Percentiles rank a stretch among this genome's conserved stretches.
These are phyloP conservation scores for Prunus dulcis DNA, from an alignment of 306 rosid species.

Conservation along the genomic window DNA sequence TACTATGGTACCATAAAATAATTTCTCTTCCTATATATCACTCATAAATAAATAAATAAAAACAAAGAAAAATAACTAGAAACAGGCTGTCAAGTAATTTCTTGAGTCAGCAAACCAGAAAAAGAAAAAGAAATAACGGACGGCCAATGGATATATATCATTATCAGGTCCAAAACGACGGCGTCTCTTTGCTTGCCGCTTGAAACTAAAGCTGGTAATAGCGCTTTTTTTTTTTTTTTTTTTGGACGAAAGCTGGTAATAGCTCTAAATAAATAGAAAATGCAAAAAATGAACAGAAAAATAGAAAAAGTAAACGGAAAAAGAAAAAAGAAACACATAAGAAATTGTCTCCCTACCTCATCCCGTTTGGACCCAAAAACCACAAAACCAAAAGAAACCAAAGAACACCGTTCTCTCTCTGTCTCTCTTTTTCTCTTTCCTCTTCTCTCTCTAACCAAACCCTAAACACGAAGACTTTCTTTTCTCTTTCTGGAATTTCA, in stretches of 20 bases:
- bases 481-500: conserved; percentile 12
- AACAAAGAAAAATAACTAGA: too few relatives aligned
- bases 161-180: neutral
- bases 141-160: neutral
- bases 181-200: neutral
- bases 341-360: conserved; percentile 2
- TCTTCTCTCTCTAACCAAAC: conserved; percentile 28
- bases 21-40: too few relatives aligned
- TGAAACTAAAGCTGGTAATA: neutral
- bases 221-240: too few relatives aligned
- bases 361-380: conserved; percentile 8
- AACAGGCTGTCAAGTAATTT: too few relatives aligned
- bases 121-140: neutral
- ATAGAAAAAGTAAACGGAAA: neutral
- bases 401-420: conserved; percentile 13
- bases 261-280: neutral
- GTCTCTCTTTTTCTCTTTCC: neutral
- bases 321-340: neutral
- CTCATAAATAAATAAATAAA: too few relatives aligned
- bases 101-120: neutral
- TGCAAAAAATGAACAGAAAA: neutral
- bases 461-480: conserved; percentile 37
- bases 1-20: too few relatives aligned
- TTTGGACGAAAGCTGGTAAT: neutral
- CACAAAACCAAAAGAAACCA: conserved; percentile 3